Conservation (phyloP, 2,329 filamentous ascomycete species). For the Rosellinia necatrix region DNA sequence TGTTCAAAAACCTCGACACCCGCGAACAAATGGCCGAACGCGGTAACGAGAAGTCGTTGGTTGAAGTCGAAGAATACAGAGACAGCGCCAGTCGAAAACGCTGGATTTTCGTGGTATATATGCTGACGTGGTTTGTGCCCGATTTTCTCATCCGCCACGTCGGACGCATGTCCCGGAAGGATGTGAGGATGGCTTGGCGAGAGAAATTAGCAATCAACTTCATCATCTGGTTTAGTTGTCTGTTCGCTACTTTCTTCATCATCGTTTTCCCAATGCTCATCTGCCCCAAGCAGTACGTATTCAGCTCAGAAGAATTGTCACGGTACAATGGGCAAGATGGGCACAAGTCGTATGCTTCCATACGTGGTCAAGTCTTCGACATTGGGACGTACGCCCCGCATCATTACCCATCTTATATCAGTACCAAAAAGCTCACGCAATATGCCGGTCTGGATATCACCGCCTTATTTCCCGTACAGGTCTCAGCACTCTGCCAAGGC, state of each 20-base stretch:
- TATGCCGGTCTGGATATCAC: conserved; percentile 92
- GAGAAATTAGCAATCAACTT: conserved; percentile 98
- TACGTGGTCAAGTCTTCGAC: conserved; percentile 89
- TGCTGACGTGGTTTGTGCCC: conserved; percentile 85
- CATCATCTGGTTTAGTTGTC: conserved; percentile 89
- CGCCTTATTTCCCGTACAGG: conserved; percentile 87
- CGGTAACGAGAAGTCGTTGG: conserved; percentile 85
- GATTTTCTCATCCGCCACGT: conserved; percentile 78
- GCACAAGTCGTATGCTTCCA: conserved; percentile 70
- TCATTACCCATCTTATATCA: conserved; percentile 75
- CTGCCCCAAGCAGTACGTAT: conserved; percentile 91
- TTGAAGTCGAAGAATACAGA: conserved; percentile 84
- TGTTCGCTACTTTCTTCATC: conserved; percentile 83
- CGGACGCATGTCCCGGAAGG: conserved; percentile 88
- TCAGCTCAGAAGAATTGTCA: conserved; percentile 75
- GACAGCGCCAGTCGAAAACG: conserved; percentile 82
- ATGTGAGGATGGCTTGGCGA: conserved; percentile 90
- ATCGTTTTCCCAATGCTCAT: conserved; percentile 84
- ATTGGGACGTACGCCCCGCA: conserved; percentile 71
- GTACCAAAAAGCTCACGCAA: conserved; percentile 68
- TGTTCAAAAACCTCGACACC: conserved; percentile 97
- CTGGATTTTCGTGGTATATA: conserved; percentile 84
- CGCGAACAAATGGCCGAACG: conserved; percentile 94
- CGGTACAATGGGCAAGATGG: conserved; percentile 73
- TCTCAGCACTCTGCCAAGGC: conserved; percentile 87